Conservation (phyloP, 345 rosid genomes). For the Tarenaya hassleriana region DNA sequence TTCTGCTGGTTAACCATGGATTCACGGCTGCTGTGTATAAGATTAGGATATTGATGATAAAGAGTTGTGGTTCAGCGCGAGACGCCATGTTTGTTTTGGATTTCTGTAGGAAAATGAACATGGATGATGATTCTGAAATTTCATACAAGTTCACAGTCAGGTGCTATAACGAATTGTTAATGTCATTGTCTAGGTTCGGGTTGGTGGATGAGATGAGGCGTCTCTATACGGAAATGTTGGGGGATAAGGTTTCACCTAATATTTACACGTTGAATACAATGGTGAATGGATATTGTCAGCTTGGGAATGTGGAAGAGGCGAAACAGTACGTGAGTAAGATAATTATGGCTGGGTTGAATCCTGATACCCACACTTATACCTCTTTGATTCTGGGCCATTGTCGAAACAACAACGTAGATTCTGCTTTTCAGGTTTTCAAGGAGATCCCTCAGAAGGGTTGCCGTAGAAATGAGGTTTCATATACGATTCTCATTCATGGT, state of each 20-base stretch:
- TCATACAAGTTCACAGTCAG: constrained; percentile 44
- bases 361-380: constrained; percentile 64
- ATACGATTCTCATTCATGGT: constrained; percentile 72
- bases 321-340: constrained; percentile 50
- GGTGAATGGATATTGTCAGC: constrained; percentile 64
- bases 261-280: constrained; percentile 59
- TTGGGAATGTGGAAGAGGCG: constrained; percentile 59
- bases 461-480: constrained; percentile 65
- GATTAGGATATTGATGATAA: constrained; percentile 45
- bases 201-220: constrained; percentile 62
- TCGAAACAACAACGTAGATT: constrained; percentile 55
- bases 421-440: constrained; percentile 48
- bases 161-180: constrained; percentile 55
- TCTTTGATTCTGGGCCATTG: constrained; percentile 81
- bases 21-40: constrained; percentile 36
- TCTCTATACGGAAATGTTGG: constrained; percentile 44
- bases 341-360: constrained; percentile 49
- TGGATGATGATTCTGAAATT: constrained; percentile 25
- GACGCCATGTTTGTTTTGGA: constrained; percentile 38
- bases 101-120: constrained; percentile 37
- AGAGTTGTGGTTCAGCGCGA: constrained; percentile 34
- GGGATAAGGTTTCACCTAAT: constrained; percentile 42
- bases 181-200: constrained; percentile 43
- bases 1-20: constrained; percentile 35
- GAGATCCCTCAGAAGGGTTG: constrained; percentile 61